Evolutionary conservation across 1,284 basidiomycete species (phyloP).

Genomic region (Pholiota adiposa): DNA sequence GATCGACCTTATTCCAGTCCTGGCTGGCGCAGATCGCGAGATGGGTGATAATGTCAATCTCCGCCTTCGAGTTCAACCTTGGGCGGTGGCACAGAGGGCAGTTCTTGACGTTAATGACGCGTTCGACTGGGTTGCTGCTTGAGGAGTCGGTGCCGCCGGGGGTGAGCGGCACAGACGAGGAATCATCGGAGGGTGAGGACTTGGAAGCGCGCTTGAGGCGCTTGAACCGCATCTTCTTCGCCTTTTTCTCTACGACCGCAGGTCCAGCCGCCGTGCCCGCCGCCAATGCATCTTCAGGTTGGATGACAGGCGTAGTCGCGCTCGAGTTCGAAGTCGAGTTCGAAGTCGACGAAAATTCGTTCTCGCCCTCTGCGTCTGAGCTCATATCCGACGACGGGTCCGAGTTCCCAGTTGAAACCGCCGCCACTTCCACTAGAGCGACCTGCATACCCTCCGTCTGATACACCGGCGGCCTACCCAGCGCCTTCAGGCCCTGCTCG

Average conservation of each 20-base stretch:
- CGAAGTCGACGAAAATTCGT: background rate
- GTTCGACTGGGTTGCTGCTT: slow-evolving; percentile 62
- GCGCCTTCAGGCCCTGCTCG: no score
- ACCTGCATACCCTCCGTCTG: slow-evolving; percentile 51
- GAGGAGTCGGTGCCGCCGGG: slow-evolving; percentile 27
- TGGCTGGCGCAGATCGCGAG: slow-evolving; percentile 92
- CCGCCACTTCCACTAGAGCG: slow-evolving; percentile 11
- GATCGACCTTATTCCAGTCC: slow-evolving; percentile 90
- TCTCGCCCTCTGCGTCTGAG: slow-evolving; percentile 32
- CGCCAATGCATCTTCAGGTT: no score
- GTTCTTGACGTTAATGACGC: slow-evolving; percentile 93
- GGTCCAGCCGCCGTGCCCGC: background rate
- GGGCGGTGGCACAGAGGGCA: slow-evolving; percentile 95
- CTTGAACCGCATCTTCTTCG: slow-evolving; percentile 23
- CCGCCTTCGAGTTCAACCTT: slow-evolving; percentile 82
- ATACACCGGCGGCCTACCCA: slow-evolving; percentile 30
- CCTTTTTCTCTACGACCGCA: slow-evolving; percentile 3
- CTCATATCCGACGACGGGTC: slow-evolving; percentile 23
- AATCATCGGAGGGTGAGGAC: slow-evolving; percentile 15
- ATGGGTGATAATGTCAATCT: slow-evolving; percentile 93
- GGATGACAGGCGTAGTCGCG: background rate
- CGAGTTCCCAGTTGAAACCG: no score
- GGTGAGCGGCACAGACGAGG: background rate
- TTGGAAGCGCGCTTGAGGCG: slow-evolving; percentile 25
- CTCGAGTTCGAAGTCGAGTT: slow-evolving; percentile 7